Evolutionary conservation across 148 eudicot species (phyloP), one percentile per base, ranked within the genome.

Genomic region (Silene conica): DNA sequence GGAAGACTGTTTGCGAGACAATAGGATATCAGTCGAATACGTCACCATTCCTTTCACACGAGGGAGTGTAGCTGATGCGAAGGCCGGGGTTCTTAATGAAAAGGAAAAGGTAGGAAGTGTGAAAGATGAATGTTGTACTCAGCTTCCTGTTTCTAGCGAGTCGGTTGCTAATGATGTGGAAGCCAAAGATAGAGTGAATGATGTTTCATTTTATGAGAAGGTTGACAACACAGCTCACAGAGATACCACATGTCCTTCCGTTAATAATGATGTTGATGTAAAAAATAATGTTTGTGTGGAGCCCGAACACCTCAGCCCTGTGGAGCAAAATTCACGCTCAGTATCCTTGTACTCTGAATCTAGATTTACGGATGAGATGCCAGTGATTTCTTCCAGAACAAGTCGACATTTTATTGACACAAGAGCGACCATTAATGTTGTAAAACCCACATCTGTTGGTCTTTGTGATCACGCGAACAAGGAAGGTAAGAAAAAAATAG

Each of bases 181-280:
- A 34, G 63, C 60, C 16, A 79, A 80, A 68, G 86, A 69, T 48
- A 28, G 70, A 63, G 66, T 69, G 62, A 78, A 79, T 48, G 77
- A 59, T 63, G 73, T 22, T 19, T 55, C 76, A 63, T 18, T 61
- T 18, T 18, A 62, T 70, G 73, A 46, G 16, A 78, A 83, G 65
- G 77, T 71, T 50, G 75, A 61, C 78, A 74, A 72, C 31, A 70
- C 45, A 64, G 74, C 65, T 75, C 66, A 15, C 67, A 73, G 62
- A 45, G 76, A 73, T 76, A 25, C 73, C 26, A 60, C 69, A 50
- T 25, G 38, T 58, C 76, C 69, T 73, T n/a, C 76, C 12, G 46
- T 21, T 13, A 68, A n/a, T 45, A 59, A 28, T 48, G 67, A 23
- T 59, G 72, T 23, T 25, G 59, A 22, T 26, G 26, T 57, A 25